Base-by-base conservation (phyloP, 2,329 filamentous ascomycete species). In the Elsinoe australis region DNA sequence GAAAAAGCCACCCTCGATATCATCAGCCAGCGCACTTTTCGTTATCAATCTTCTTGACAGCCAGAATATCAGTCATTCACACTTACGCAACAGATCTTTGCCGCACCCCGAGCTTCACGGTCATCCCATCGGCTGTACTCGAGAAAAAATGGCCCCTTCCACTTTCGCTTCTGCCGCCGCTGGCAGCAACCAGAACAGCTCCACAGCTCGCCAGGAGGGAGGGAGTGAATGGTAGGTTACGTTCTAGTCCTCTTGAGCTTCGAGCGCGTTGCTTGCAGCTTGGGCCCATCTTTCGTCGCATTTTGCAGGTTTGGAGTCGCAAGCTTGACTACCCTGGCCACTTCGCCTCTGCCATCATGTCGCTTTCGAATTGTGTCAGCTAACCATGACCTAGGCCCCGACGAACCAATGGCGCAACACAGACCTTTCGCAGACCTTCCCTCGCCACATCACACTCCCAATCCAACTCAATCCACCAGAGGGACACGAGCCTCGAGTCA, bases 371-470 rank as follows among this genome's bases (percentile, higher is more conserved):
- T 12, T 33, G 14, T 22, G 14, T 18, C 28, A 9, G 52, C 29
- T 51, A 49, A 48, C 19, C 12, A 2, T 31, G 6, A 47, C 29
- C 45, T 53, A 82, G 79, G 78, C 71, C 78, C 62, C 75, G 79
- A 63, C 76, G 79, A 61, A 71, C 75, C 56, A 83, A 83, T 60
- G 79, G 79, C 67, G 74, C 77, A 55, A 81, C 79, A 53, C 78
- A 81, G 64, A 83, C 79, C 56, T 82, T 83, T 67, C 77, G 79
- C 54, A 73, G 79, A 59, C 70, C 78, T 34, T 82, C 79, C 58
- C 71, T 76, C 61, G 76, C 76, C 56, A 74, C 75, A 49, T 74
- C 71, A 7, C 8, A 41, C 14, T 41, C 36, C 55, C 55, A 55
- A 64, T 65, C 62, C 68, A 69, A 60, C 63, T 64, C 67, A 55